Conservation (phyloP, 805 yeast genomes). For the Yarrowia deformans region DNA sequence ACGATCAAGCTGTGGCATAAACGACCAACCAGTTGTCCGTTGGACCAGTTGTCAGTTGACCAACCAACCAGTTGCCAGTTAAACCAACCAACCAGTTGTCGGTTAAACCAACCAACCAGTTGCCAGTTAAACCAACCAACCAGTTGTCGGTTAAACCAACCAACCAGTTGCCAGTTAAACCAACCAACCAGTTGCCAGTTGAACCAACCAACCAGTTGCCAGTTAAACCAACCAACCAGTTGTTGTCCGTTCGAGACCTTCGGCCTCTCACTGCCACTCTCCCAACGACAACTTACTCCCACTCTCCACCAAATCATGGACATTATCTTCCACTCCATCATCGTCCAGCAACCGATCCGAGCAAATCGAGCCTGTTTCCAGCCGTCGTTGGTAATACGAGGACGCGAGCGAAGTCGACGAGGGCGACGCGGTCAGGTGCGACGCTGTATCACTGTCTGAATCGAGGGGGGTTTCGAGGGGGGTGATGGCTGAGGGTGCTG, state of each 20-base stretch:
- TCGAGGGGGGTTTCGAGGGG: not conserved
- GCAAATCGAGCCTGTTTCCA: constrained; percentile 28
- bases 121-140: no score
- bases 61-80: no score
- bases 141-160: no score
- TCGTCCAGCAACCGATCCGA: constrained; percentile 26
- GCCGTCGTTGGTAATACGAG: not conserved
- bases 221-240: not conserved
- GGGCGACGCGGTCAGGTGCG: not conserved
- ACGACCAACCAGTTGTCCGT: no score
- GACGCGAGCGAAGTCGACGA: constrained; percentile 5
- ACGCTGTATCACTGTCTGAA: constrained; percentile 1
- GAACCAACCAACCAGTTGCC: no score
- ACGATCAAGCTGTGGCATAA: no score
- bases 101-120: no score
- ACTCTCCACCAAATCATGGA: constrained; percentile 7
- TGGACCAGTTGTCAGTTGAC: no score
- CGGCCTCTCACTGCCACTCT: not conserved
- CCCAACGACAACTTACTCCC: not conserved
- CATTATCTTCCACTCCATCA: constrained; percentile 26
- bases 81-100: no score
- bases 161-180: no score
- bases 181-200: no score
- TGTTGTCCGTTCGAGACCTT: no score
- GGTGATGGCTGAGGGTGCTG: not conserved